These are phyloP conservation scores for Fusarium acutatum DNA, from an alignment of 2,329 filamentous ascomycete genomes.

Conservation along the genomic window DNA sequence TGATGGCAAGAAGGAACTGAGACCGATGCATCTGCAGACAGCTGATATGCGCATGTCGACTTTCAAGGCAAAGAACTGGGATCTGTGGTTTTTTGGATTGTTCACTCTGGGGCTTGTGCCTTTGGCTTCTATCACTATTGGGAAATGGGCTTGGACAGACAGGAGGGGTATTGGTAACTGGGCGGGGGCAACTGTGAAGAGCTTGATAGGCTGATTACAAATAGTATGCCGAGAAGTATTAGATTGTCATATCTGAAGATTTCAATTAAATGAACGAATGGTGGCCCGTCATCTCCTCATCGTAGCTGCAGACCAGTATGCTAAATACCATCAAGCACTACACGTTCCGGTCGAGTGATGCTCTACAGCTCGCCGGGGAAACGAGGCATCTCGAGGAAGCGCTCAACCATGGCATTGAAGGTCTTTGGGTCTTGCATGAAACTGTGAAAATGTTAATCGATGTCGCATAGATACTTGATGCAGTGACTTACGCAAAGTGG, in stretches of 20 bases:
- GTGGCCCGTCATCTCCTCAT: accelerated
- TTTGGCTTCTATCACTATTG: neutral
- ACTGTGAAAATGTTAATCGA: neutral
- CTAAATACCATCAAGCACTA: no score
- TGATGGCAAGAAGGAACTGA: no score
- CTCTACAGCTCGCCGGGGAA: neutral
- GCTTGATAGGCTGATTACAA: neutral
- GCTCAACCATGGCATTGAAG: neutral
- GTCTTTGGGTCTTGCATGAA: neutral
- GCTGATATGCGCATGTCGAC: no score
- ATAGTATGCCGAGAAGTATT: neutral
- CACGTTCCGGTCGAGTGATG: accelerated
- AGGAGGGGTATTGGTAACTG: neutral
- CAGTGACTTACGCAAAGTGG: conserved; percentile 1
- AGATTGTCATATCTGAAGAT: neutral
- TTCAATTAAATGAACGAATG: neutral
- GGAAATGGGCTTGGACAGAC: neutral
- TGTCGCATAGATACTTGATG: no score
- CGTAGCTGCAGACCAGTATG: accelerated
- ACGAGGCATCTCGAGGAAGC: neutral
- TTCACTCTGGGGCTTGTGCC: no score
- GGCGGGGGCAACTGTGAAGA: neutral
- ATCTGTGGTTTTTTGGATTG: no score
- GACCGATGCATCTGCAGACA: no score
- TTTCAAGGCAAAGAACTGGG: no score